Base-by-base conservation (phyloP, 352 stramenopile species). In the Thalassiosira pacifica region DNA sequence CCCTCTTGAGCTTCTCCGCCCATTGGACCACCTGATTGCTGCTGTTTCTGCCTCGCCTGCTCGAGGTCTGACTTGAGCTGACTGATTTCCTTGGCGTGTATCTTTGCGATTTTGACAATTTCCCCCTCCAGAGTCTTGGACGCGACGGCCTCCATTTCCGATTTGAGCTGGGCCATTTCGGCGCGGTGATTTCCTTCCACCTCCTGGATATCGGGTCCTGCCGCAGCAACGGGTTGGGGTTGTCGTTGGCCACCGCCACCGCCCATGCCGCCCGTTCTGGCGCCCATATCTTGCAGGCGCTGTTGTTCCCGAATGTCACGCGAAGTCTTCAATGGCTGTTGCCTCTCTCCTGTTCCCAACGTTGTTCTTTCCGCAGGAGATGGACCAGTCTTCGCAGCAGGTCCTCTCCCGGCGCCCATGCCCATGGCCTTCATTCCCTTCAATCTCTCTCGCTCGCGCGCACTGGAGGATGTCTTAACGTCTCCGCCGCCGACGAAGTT, bases 21-120 rank as follows among this genome's bases (percentile, higher is more conserved):
- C 78, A 67, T 53, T 77, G 70, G n/a, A n/a, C n/a, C n/a, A n/a
- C 34, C 6, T 40, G 57, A 3, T 32, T 66, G 24, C 27, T 40
- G 19, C 60, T 26, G 24, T 53, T n/a, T n/a, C n/a, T n/a, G n/a
- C n/a, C n/a, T 4, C 16, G 2, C 57, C 57, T 32, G 24, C 57
- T 86, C 71, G 11, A 86, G 65, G 26, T 76, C 40, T 40, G 80
- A 68, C 24, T 70, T 73, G 13, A 88, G 55, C 59, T 81, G 81
- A 27, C 68, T 77, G n/a, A 87, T 80, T 83, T 83, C 81, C 26
- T 34, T 18, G 9, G 74, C 81, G 59, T 88, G 81, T 27, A 84
- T 73, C 31, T 77, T 74, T 4, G 74, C 81, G 78, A 88, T 79
- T 8, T 88, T 77, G 1, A 84, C 37, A 59, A 88, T 80, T 69